Conservation (phyloP, 2,329 filamentous ascomycete genomes). For the Beauveria varroae region DNA sequence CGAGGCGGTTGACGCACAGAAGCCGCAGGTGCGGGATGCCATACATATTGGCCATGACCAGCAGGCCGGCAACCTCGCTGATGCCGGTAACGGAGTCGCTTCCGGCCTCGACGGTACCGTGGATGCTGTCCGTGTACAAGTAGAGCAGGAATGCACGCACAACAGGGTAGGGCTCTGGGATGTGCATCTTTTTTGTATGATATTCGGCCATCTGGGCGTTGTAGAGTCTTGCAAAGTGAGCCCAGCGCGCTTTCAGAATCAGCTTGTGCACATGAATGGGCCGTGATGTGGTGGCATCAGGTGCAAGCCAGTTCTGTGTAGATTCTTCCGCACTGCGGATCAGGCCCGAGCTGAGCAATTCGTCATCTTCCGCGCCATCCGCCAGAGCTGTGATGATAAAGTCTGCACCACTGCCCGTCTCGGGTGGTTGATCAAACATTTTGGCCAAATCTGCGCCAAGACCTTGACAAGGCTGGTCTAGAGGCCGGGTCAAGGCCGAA, state of each 20-base stretch:
- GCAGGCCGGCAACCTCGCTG: constrained; percentile 81
- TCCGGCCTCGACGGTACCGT: constrained; percentile 40
- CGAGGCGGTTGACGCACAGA: constrained; percentile 82
- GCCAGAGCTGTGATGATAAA: constrained; percentile 84
- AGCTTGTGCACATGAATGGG: constrained; percentile 94
- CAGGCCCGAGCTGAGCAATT: constrained; percentile 46
- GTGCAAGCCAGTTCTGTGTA: constrained; percentile 50
- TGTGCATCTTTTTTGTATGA: constrained; percentile 95
- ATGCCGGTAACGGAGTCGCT: constrained; percentile 70
- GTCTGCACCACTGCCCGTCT: constrained; percentile 79
- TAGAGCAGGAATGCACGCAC: constrained; percentile 95
- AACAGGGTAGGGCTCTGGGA: constrained; percentile 89
- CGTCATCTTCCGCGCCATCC: constrained; percentile 67
- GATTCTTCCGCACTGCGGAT: constrained; percentile 36
- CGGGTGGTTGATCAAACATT: constrained; percentile 80
- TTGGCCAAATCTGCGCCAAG: constrained; percentile 80
- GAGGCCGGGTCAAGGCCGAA: constrained; percentile 37
- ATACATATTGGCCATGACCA: constrained; percentile 98
- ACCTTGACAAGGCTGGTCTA: constrained; percentile 52
- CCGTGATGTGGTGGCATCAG: constrained; percentile 59
- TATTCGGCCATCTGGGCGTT: constrained; percentile 95
- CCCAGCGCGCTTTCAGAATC: constrained; percentile 91
- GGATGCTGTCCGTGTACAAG: constrained; percentile 91
- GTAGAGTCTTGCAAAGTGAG: constrained; percentile 89
- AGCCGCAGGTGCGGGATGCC: constrained; percentile 90